These are phyloP conservation scores for Hanseniaspora valbyensis DNA, from an alignment of 805 yeast genomes.

Conservation along the genomic window DNA sequence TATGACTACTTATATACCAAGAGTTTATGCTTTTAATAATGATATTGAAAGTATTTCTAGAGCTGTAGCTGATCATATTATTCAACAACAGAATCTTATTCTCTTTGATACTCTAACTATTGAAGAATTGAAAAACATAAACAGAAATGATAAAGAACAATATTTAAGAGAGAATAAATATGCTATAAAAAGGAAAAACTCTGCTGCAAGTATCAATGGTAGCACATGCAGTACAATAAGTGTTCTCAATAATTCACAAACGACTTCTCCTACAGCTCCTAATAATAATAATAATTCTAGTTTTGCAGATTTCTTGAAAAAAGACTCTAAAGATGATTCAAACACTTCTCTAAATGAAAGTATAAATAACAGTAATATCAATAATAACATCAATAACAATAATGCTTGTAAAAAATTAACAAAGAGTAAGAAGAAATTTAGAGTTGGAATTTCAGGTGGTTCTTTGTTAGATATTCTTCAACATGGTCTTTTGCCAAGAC, in stretches of 20 bases:
- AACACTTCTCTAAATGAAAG: slow-evolving; percentile 9
- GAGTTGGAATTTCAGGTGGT: slow-evolving; percentile 88
- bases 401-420: slow-evolving; percentile 20
- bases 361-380: too few relatives aligned
- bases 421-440: slow-evolving; percentile 57
- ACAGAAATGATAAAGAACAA: slow-evolving; percentile 13
- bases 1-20: slow-evolving; percentile 91
- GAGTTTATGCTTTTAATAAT: slow-evolving; percentile 74
- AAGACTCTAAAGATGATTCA: slow-evolving; percentile 10
- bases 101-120: slow-evolving; percentile 19
- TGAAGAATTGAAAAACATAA: slow-evolving; percentile 20
- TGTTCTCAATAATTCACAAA: too few relatives aligned
- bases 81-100: slow-evolving; percentile 67
- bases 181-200: slow-evolving; percentile 18
- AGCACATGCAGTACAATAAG: slow-evolving; percentile 6
- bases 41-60: slow-evolving; percentile 85
- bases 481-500: slow-evolving; percentile 70
- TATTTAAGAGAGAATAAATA: slow-evolving; percentile 22
- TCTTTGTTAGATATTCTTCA: slow-evolving; percentile 75
- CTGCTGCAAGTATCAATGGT: neutral
- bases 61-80: slow-evolving; percentile 91
- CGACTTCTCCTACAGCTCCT: too few relatives aligned
- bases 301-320: slow-evolving; percentile 16
- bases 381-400: slow-evolving; percentile 13
- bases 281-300: slow-evolving; percentile 17